A percentile compares a stretch with the other conserved stretches of the same genome.
Evolutionary conservation across 2,329 filamentous ascomycete genomes (phyloP).

Genomic region (Diaporthe citriasiana): DNA sequence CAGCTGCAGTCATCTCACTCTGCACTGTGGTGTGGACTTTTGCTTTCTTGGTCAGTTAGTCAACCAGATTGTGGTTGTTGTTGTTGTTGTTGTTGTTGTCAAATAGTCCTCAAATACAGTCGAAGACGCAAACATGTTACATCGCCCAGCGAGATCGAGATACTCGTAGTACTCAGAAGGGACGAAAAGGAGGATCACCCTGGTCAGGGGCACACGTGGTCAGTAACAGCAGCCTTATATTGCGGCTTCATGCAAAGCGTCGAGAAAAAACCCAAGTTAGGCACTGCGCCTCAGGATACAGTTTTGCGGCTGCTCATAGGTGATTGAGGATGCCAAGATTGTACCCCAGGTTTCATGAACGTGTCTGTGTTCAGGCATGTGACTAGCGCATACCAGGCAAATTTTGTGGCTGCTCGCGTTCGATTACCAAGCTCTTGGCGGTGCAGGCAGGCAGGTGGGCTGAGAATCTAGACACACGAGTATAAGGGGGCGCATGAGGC

Average conservation of each 20-base stretch:
- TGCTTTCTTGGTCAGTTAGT: constrained; percentile 13
- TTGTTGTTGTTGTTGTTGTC: background rate
- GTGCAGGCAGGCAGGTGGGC: background rate
- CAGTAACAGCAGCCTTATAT: constrained; percentile 24
- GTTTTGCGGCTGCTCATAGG: constrained; percentile 34
- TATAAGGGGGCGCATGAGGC: constrained; percentile 22
- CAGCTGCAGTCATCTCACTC: constrained; percentile 30
- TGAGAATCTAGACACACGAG: constrained; percentile 3
- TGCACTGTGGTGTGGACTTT: background rate
- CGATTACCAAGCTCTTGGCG: constrained; percentile 15
- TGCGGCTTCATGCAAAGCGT: constrained; percentile 28
- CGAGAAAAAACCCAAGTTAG: background rate
- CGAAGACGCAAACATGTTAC: constrained; percentile 26
- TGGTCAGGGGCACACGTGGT: constrained; percentile 32
- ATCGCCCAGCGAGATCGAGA: constrained; percentile 23
- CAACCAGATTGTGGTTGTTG: background rate
- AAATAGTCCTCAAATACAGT: constrained; percentile 11
- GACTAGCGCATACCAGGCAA: constrained; percentile 11
- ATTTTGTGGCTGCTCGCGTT: constrained; percentile 9
- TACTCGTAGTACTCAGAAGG: background rate
- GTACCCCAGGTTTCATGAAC: constrained; percentile 32
- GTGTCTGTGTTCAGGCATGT: constrained; percentile 25
- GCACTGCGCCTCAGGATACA: constrained; percentile 28
- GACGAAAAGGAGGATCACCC: constrained; percentile 28
- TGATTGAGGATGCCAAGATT: constrained; percentile 7